Percentiles rank a stretch among this genome's conserved stretches.
Evolutionary conservation across 257 asterid species (phyloP).

Genomic region (Verbascum thapsus): DNA sequence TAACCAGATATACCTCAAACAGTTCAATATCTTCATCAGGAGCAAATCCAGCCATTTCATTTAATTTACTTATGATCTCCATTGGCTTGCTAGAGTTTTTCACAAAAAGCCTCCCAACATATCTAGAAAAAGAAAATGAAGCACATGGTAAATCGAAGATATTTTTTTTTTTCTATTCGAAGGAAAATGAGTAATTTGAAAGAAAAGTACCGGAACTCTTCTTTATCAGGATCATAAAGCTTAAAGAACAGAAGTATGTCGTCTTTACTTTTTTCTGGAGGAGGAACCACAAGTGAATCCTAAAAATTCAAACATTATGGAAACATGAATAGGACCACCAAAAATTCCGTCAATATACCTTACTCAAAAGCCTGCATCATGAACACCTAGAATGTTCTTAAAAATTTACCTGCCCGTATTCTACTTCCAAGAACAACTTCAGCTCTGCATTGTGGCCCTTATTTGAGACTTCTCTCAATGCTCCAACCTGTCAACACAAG

Average conservation of each 20-base stretch:
- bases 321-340: slow-evolving; percentile 25
- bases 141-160: slow-evolving; percentile 12
- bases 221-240: slow-evolving; percentile 85
- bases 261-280: slow-evolving; percentile 85
- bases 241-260: slow-evolving; percentile 91
- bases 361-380: slow-evolving; percentile 8
- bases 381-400: slow-evolving; percentile 18
- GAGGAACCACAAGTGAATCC: slow-evolving; percentile 70
- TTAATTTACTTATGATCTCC: slow-evolving; percentile 68
- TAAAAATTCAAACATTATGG: slow-evolving; percentile 32
- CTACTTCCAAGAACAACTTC: slow-evolving; percentile 85
- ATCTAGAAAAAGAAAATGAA: slow-evolving; percentile 45
- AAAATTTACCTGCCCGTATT: slow-evolving; percentile 64
- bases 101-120: slow-evolving; percentile 84
- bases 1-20: slow-evolving; percentile 69
- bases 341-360: slow-evolving; percentile 6
- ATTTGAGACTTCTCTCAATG: slow-evolving; percentile 85
- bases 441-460: slow-evolving; percentile 89
- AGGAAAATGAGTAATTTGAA: background rate
- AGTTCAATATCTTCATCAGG: slow-evolving; percentile 90
- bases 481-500: slow-evolving; percentile 67
- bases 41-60: slow-evolving; percentile 87
- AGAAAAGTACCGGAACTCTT: slow-evolving; percentile 74
- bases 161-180: background rate
- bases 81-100: slow-evolving; percentile 73